Evolutionary conservation across 345 rosid species (phyloP).

Genomic region (Eucalyptus melliodora): DNA sequence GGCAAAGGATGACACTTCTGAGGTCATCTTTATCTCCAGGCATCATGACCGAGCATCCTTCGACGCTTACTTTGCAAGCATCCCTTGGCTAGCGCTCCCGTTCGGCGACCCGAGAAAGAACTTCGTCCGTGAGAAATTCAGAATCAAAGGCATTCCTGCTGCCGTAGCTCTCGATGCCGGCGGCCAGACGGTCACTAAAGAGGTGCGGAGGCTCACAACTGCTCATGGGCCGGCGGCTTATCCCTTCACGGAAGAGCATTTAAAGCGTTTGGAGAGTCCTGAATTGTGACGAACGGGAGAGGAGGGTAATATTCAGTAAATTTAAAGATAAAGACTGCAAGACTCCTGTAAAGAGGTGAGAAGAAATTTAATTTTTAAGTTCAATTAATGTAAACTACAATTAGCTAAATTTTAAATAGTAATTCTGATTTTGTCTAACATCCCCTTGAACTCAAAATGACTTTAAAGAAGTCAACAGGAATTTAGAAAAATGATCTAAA

Average conservation of each 20-base stretch:
- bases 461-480: neutral
- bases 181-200: constrained; percentile 33
- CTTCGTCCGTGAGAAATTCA: constrained; percentile 28
- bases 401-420: neutral
- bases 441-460: neutral
- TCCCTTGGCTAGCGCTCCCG: constrained; percentile 77
- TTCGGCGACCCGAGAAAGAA: constrained; percentile 46
- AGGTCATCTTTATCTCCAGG: constrained; percentile 44
- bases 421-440: neutral
- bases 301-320: neutral
- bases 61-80: constrained; percentile 30
- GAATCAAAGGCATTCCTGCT: constrained; percentile 44
- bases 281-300: neutral
- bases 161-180: constrained; percentile 35
- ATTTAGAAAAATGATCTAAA: neutral
- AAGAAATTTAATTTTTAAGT: too few species aligned
- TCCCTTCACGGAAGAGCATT: constrained; percentile 50
- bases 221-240: constrained; percentile 46
- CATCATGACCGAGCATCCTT: constrained; percentile 43
- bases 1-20: constrained; percentile 32
- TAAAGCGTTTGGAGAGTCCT: constrained; percentile 4
- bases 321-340: neutral
- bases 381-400: neutral
- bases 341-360: neutral
- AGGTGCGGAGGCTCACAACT: constrained; percentile 22